Conservation (phyloP, 2,329 filamentous ascomycete species). For the Hymenoscyphus salicellus region DNA sequence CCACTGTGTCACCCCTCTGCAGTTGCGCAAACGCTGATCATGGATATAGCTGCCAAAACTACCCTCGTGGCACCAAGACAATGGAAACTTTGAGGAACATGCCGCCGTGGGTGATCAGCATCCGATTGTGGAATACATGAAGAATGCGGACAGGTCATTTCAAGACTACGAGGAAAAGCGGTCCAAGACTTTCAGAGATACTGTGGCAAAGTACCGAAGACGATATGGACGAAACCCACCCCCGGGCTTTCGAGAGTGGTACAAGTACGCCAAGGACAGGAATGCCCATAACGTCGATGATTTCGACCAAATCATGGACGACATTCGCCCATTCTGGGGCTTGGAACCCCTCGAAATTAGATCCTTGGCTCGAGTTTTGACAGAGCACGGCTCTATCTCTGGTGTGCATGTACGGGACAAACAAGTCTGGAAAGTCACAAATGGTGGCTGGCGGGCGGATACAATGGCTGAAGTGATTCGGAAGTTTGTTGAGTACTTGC, state of each 20-base stretch:
- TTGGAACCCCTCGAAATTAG: conserved; percentile 37
- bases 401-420: conserved; percentile 34
- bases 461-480: conserved; percentile 38
- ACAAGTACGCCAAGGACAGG: conserved; percentile 49
- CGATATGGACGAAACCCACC: conserved; percentile 59
- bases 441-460: conserved; percentile 42
- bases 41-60: conserved; percentile 27
- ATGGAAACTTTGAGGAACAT: conserved; percentile 28
- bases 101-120: conserved; percentile 32
- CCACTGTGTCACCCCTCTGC: not conserved
- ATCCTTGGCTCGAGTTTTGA: conserved; percentile 43
- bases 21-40: conserved; percentile 8
- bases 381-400: conserved; percentile 29
- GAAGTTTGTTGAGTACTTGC: conserved; percentile 50
- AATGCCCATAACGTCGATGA: conserved; percentile 59
- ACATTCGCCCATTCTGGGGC: conserved; percentile 59
- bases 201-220: conserved; percentile 54
- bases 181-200: conserved; percentile 48
- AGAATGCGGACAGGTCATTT: conserved; percentile 34
- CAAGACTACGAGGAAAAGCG: conserved; percentile 33
- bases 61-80: conserved; percentile 27
- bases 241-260: conserved; percentile 62
- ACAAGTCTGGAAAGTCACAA: conserved; percentile 37
- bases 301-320: conserved; percentile 63
- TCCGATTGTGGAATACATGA: conserved; percentile 35